Evolutionary conservation across 2,329 filamentous ascomycete species (phyloP).

Genomic region (Zymoseptoria brevis): DNA sequence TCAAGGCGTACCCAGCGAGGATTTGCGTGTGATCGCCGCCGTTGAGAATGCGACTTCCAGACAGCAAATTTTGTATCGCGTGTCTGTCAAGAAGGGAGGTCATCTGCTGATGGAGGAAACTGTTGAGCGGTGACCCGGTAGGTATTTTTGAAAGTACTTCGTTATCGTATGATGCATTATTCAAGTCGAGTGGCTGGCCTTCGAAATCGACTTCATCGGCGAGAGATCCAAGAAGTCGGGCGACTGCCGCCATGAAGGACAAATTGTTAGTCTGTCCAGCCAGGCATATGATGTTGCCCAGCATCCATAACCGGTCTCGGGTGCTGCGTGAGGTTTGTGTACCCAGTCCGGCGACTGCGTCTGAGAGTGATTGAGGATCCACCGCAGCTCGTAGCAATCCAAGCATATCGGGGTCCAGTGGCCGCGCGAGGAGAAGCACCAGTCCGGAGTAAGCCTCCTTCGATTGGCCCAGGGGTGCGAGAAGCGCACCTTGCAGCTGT

Average conservation of each 20-base stretch:
- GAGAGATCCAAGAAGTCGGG: slow-evolving; percentile 48
- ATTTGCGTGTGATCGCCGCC: slow-evolving; percentile 55
- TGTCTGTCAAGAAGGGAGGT: slow-evolving; percentile 65
- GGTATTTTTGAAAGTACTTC: slow-evolving; percentile 39
- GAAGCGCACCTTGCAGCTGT: slow-evolving; percentile 23
- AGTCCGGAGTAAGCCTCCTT: slow-evolving; percentile 22
- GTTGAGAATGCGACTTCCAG: slow-evolving; percentile 21
- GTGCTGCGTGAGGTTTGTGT: slow-evolving; percentile 10
- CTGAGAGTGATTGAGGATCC: slow-evolving; percentile 15
- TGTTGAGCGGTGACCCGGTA: slow-evolving; percentile 27
- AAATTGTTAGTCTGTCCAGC: slow-evolving; percentile 13
- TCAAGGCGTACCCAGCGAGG: slow-evolving; percentile 78
- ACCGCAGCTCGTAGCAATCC: slow-evolving; percentile 19
- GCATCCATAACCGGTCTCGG: slow-evolving; percentile 46
- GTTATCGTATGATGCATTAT: slow-evolving; percentile 28
- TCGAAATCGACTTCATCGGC: slow-evolving; percentile 51
- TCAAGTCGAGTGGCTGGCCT: slow-evolving; percentile 21
- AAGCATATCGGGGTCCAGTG: slow-evolving; percentile 22
- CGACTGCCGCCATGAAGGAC: slow-evolving; percentile 50
- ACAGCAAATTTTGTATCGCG: slow-evolving; percentile 51
- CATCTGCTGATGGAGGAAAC: slow-evolving; percentile 57
- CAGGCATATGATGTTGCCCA: slow-evolving; percentile 50
- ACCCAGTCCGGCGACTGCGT: slow-evolving; percentile 10
- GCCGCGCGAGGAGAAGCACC: slow-evolving; percentile 21
- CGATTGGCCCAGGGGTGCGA: slow-evolving; percentile 24